phyloP scores from a whole-genome alignment of 75 land plant genomes.

The Picea sitchensis region DNA sequence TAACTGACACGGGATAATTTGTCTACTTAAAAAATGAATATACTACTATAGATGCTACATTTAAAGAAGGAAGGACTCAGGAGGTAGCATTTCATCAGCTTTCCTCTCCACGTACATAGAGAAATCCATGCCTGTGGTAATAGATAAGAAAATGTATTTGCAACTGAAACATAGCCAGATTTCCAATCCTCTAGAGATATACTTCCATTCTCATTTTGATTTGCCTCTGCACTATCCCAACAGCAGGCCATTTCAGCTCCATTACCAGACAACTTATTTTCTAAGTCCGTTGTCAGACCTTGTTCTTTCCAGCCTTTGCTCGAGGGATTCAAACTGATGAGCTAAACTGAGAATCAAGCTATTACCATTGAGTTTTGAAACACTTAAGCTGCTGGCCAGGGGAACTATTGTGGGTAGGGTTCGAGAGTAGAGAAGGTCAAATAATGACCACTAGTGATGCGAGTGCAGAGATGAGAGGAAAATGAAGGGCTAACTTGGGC shows the following conservation, averaged over 20 bases:
- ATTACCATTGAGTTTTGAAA: too few relatives aligned
- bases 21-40: constrained; percentile 32
- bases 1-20: constrained; percentile 8
- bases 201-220: constrained; percentile 33
- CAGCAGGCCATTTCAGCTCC: constrained; percentile 37
- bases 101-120: background rate
- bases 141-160: constrained; percentile 42
- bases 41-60: constrained; percentile 58
- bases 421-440: too few relatives aligned
- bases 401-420: too few relatives aligned
- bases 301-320: too few relatives aligned
- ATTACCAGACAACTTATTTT: too few relatives aligned
- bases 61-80: constrained; percentile 40
- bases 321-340: too few relatives aligned
- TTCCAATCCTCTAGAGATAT: constrained; percentile 21
- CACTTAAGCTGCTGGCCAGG: too few relatives aligned
- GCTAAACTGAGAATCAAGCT: too few relatives aligned
- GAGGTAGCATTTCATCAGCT: constrained; percentile 22
- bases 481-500: too few relatives aligned
- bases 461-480: too few relatives aligned
- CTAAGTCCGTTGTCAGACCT: too few relatives aligned
- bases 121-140: constrained; percentile 26
- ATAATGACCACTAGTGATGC: too few relatives aligned
- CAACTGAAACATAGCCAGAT: constrained; percentile 35
- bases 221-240: constrained; percentile 52